Evolutionary conservation across 805 yeast species (phyloP), one percentile per base, ranked within the genome.

Genomic region (Torulaspora franciscae): DNA sequence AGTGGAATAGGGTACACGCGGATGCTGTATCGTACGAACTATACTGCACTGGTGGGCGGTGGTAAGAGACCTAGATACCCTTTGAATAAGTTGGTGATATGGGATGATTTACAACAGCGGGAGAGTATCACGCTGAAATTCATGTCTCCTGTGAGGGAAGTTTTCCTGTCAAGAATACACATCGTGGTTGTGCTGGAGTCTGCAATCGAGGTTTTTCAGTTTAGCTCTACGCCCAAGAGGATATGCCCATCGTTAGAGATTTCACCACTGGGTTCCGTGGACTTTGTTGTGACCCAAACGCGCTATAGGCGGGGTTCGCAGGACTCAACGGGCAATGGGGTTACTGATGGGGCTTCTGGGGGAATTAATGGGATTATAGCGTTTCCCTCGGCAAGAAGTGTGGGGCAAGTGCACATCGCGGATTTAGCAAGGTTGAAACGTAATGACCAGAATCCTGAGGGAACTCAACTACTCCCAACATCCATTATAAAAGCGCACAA

Each of bases 1-100:
- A 59, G 52, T 41, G 96, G 96, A 0, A 80, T 90, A 22, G 95
- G 93, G 1, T 69, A 74, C 27, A 79, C 85, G 2, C 71, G 82
- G 36, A 87, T 91, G 95, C 79, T 91, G 5, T 85, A 88, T 61
- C 76, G 96, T 34, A 89, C 97, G 0, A 91, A 91, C 66, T 90
- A 89, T 61, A 73, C 91, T 42, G 96, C 91, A 0, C 67, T 93
- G 34, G 86, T 89, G 0, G 96, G 97, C 1, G 96, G 96, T 13
- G 96, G 96, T 1, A 73, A 75, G 50, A 75, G 74, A 47, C 96
- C 96, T 17, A 74, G 78, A 49, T 86, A 79, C 57, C 85, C 96
- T 1, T 73, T 78, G 53, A 87, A 86, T 66, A 85, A 85, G 62
- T 76, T 89, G 30, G 75, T 88, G 28, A 81, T 91, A 13, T 93